phyloP scores from a whole-genome alignment of 352 stramenopile species.

The Phytophthora uliginosa region DNA sequence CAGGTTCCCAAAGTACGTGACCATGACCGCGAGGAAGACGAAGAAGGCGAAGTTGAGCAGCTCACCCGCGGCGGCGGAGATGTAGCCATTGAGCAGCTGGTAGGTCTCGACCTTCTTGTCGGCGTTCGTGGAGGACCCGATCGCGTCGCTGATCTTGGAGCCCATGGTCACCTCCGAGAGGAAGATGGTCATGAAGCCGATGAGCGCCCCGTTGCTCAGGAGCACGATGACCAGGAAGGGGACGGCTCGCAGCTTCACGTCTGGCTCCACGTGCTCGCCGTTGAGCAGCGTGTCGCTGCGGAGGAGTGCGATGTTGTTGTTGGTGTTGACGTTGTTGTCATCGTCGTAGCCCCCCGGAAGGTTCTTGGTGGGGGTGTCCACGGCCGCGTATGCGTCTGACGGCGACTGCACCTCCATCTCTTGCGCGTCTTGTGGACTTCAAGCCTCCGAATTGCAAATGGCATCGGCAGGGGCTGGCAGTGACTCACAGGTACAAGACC shows the following conservation, averaged over 20 bases:
- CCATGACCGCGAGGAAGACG: constrained; percentile 53
- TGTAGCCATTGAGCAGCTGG: constrained; percentile 49
- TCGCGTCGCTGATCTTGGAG: constrained; percentile 34
- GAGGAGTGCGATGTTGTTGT: constrained; percentile 13
- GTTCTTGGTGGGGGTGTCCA: constrained; percentile 26
- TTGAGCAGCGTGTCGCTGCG: constrained; percentile 16
- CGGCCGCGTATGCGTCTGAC: constrained; percentile 10
- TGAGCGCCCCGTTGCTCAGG: constrained; percentile 26
- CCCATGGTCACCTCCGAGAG: constrained; percentile 43
- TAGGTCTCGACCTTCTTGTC: constrained; percentile 45
- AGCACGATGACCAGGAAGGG: constrained; percentile 36
- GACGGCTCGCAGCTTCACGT: constrained; percentile 31
- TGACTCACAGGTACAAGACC: not conserved
- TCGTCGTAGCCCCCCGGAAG: constrained; percentile 4
- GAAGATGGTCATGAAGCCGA: constrained; percentile 42
- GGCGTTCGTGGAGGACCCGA: constrained; percentile 43
- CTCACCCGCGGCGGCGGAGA: constrained; percentile 35
- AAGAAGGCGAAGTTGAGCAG: constrained; percentile 40
- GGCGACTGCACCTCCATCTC: constrained; percentile 19
- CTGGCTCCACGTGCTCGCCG: constrained; percentile 19
- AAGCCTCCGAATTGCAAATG: too few relatives aligned
- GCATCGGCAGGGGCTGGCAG: too few relatives aligned
- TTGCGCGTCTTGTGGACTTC: not conserved
- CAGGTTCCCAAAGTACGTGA: constrained; percentile 49
- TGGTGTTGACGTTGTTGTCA: constrained; percentile 4